phyloP scores from a whole-genome alignment of 345 rosid species.

The Melaleuca alternifolia region DNA sequence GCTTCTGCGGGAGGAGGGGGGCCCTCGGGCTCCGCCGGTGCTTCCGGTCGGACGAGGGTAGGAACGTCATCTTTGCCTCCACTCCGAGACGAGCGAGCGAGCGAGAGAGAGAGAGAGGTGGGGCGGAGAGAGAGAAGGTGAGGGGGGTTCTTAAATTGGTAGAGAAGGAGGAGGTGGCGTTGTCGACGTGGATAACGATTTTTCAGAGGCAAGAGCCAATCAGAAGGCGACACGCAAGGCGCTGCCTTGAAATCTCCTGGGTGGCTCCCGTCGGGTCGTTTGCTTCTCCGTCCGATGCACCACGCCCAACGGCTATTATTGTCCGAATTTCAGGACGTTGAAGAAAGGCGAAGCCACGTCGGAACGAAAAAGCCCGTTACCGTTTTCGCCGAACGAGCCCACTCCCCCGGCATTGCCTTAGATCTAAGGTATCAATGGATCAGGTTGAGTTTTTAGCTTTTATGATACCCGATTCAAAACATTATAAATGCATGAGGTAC shows the following conservation, averaged over 20 bases:
- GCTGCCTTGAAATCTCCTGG: no score
- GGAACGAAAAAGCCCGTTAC: no score
- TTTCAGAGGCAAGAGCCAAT: background rate
- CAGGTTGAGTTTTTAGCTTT: no score
- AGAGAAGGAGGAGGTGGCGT: background rate
- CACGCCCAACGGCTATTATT: background rate
- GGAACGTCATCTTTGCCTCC: conserved; percentile 10
- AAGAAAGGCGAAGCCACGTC: no score
- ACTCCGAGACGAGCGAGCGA: background rate
- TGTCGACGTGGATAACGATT: background rate
- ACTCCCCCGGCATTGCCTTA: no score
- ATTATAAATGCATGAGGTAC: no score
- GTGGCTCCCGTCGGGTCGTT: background rate
- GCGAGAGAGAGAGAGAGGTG: background rate
- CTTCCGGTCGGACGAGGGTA: conserved; percentile 27
- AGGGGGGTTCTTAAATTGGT: background rate
- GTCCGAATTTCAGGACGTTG: no score
- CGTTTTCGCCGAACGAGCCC: no score
- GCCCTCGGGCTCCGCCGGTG: conserved; percentile 27
- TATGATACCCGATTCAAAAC: no score
- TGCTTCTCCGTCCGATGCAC: background rate
- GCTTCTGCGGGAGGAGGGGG: conserved; percentile 32
- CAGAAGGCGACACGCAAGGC: background rate
- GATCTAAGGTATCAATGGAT: no score
- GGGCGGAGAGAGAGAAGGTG: background rate